These are phyloP conservation scores for Symbiodinium natans DNA, from an alignment of 73 alveolate species.

Conservation along the genomic window DNA sequence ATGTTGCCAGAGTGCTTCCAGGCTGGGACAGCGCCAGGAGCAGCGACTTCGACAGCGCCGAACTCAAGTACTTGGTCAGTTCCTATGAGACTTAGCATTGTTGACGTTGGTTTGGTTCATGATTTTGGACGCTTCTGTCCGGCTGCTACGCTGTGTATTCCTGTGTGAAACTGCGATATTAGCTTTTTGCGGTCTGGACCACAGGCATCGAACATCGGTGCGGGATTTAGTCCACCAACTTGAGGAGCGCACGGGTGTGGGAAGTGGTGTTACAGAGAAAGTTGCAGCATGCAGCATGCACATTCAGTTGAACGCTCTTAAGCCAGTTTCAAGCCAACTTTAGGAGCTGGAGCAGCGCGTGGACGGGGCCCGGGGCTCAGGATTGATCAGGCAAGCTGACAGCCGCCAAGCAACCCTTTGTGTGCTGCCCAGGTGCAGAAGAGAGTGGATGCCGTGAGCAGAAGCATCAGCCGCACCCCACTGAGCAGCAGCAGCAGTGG, in stretches of 20 bases:
- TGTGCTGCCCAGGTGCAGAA: slow-evolving; percentile 25
- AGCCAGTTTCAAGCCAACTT: neutral
- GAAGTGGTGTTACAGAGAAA: too few species aligned
- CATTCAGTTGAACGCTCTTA: neutral
- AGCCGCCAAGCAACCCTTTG: neutral
- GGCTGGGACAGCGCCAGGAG: slow-evolving; percentile 81
- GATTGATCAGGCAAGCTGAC: neutral
- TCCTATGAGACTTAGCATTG: too few species aligned
- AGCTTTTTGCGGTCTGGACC: too few species aligned
- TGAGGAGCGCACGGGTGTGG: neutral
- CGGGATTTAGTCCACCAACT: slow-evolving; percentile 39
- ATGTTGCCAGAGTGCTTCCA: too few species aligned
- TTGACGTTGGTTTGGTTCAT: neutral
- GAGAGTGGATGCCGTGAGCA: slow-evolving; percentile 53
- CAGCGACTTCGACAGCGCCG: slow-evolving; percentile 57
- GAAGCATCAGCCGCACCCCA: slow-evolving; percentile 23
- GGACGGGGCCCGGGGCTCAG: slow-evolving; percentile 36
- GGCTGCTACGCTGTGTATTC: too few species aligned
- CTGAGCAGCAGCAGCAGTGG: too few species aligned
- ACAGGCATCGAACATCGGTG: slow-evolving; percentile 60
- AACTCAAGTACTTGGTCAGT: neutral
- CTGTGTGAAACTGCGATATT: too few species aligned
- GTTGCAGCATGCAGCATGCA: neutral
- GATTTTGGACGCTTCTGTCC: neutral
- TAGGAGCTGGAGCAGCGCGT: slow-evolving; percentile 60